Evolutionary conservation across 1,139 yeast genomes (phyloP).

Genomic region (Saccharomycopsis crataegensis): DNA sequence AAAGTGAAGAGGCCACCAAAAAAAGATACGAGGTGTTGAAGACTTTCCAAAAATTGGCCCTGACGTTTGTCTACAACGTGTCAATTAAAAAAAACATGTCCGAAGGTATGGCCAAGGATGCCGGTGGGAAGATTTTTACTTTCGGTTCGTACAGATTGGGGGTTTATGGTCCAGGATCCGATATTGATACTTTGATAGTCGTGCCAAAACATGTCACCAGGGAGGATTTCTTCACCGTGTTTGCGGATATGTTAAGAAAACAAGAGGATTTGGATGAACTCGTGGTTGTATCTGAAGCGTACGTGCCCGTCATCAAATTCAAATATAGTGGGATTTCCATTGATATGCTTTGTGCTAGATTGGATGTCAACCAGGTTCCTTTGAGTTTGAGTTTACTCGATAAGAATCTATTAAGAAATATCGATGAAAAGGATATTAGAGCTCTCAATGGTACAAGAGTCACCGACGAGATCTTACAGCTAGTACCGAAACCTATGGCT

Average conservation of each 20-base stretch:
- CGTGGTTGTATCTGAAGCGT: constrained; percentile 92
- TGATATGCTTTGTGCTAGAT: constrained; percentile 77
- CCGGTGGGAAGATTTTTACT: constrained; percentile 94
- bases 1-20: constrained; percentile 71
- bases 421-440: constrained; percentile 86
- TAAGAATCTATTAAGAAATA: constrained; percentile 72
- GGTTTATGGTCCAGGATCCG: constrained; percentile 97
- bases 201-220: constrained; percentile 95
- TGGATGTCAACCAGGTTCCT: constrained; percentile 81
- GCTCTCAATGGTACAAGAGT: constrained; percentile 94
- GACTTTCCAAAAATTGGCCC: constrained; percentile 60
- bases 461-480: constrained; percentile 80
- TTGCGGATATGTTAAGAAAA: constrained; percentile 55
- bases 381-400: constrained; percentile 66
- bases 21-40: constrained; percentile 71
- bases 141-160: constrained; percentile 93
- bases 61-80: constrained; percentile 77
- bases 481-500: constrained; percentile 90
- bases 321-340: constrained; percentile 85
- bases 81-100: constrained; percentile 82
- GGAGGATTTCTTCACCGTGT: constrained; percentile 79
- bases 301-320: constrained; percentile 87
- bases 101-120: constrained; percentile 95
- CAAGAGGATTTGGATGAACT: constrained; percentile 84
- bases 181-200: constrained; percentile 91